phyloP scores from a whole-genome alignment of 345 rosid species.

The Eucalyptus tenuipes region DNA sequence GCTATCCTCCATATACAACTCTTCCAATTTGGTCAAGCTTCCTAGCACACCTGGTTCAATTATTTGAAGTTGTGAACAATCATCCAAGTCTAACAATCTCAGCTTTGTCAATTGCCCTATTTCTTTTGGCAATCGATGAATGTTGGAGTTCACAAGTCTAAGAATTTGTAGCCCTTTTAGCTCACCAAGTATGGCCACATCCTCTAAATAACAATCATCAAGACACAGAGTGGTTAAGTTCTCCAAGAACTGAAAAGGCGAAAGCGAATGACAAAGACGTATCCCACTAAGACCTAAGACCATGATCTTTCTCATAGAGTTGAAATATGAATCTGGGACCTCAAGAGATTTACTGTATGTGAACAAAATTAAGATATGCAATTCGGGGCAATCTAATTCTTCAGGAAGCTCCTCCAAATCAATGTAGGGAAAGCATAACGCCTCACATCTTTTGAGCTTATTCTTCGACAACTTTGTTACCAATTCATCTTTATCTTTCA shows the following conservation, averaged over 20 bases:
- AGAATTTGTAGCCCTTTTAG: not conserved
- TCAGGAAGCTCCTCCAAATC: too few relatives aligned
- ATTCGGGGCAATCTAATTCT: too few relatives aligned
- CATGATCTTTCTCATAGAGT: too few relatives aligned
- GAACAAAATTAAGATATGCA: too few relatives aligned
- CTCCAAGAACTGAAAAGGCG: rapidly evolving
- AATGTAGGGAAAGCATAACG: rapidly evolving
- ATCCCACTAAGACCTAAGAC: rapidly evolving
- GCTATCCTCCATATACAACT: not conserved
- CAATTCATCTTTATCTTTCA: too few relatives aligned
- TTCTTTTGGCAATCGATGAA: not conserved
- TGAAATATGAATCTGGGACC: too few relatives aligned
- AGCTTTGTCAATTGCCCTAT: not conserved
- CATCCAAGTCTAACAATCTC: rapidly evolving
- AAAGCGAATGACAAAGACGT: too few relatives aligned
- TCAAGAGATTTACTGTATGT: rapidly evolving
- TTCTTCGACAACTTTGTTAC: too few relatives aligned
- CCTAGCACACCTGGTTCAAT: not conserved
- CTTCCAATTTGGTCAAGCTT: not conserved
- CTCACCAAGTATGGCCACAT: not conserved
- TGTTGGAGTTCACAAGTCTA: rapidly evolving
- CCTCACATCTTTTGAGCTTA: too few relatives aligned
- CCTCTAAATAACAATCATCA: rapidly evolving
- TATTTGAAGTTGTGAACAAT: not conserved
- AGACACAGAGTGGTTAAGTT: not conserved